Evolutionary conservation across 345 rosid genomes (phyloP).

Genomic region (Capsella bursapastoris): DNA sequence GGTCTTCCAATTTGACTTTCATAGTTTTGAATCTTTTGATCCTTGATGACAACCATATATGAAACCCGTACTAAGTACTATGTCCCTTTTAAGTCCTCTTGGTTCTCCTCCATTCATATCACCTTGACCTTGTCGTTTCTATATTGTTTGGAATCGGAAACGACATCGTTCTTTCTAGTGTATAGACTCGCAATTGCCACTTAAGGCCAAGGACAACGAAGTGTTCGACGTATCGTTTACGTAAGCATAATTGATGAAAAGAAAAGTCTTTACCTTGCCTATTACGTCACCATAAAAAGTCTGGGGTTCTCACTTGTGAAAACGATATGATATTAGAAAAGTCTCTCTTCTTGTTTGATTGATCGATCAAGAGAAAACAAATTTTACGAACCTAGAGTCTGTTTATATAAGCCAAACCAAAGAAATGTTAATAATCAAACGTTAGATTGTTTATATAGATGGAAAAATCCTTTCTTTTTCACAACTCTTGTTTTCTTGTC

Average conservation of each 20-base stretch:
- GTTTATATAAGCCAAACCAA: slow-evolving; percentile 41
- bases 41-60: background rate
- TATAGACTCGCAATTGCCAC: background rate
- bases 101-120: background rate
- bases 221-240: slow-evolving; percentile 6
- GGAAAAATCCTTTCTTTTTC: slow-evolving; percentile 9
- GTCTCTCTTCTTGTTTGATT: slow-evolving; percentile 20
- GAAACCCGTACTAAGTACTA: background rate
- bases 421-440: slow-evolving; percentile 49
- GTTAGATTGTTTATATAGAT: slow-evolving; percentile 4
- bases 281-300: slow-evolving; percentile 22
- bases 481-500: slow-evolving; percentile 22
- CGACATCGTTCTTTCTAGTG: background rate
- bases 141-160: background rate
- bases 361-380: background rate
- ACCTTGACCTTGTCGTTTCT: background rate
- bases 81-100: no score
- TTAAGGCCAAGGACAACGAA: background rate
- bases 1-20: background rate
- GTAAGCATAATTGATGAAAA: background rate
- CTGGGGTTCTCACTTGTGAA: slow-evolving; percentile 33
- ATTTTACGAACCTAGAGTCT: slow-evolving; percentile 38
- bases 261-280: slow-evolving; percentile 20
- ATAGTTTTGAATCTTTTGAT: background rate
- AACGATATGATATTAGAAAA: slow-evolving; percentile 21